Evolutionary conservation across 1,139 yeast species (phyloP), one percentile per base, ranked within the genome.

Genomic region (Protomyces inundatus): DNA sequence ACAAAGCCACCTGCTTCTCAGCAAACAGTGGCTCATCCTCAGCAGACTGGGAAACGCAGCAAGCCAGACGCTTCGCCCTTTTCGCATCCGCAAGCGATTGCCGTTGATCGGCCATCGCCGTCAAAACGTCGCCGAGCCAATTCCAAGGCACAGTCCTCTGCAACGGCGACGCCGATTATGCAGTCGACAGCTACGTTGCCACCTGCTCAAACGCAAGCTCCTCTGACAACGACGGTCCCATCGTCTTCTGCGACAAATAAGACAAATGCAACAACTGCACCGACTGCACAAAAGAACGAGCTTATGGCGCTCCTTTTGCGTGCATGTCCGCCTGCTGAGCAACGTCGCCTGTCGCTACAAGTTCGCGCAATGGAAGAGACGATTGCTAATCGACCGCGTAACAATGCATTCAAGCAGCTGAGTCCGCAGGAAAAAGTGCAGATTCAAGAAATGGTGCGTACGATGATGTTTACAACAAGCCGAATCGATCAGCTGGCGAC

Each of bases 401-500:
- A 51, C 33, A 37, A 58, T 34, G 54, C 56, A 12, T 52, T 58
- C 42, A 58, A 58, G 53, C 45, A 51, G 12, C 33, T 58, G 40
- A 39, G 52, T n/a, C 52, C 53, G 35, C 16, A 23, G 23, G 62
- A 58, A 34, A 58, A 58, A 39, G 56, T 50, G 12, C 56, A 58
- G 46, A 50, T 52, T 32, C 45, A 50, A 6, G 54, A 52, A 36
- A 48, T 39, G 52, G 56, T 58, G n/a, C 16, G 51, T 32, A 40
- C 55, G 6, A 58, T 58, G 62, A 50, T 50, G 23, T 52, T 50
- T 9, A 40, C 53, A 4, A 51, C 56, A n/a, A 42, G 51, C 39
- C 34, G 62, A 14, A 55, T 58, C 14, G 62, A 58, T 14, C 62
- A 58, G 36, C 46, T 58, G 39, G 46, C 62, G 3, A 58, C 62